Evolutionary conservation across 495 filamentous ascomycete species (phyloP).

Genomic region (Penicillium atrosanguineum): DNA sequence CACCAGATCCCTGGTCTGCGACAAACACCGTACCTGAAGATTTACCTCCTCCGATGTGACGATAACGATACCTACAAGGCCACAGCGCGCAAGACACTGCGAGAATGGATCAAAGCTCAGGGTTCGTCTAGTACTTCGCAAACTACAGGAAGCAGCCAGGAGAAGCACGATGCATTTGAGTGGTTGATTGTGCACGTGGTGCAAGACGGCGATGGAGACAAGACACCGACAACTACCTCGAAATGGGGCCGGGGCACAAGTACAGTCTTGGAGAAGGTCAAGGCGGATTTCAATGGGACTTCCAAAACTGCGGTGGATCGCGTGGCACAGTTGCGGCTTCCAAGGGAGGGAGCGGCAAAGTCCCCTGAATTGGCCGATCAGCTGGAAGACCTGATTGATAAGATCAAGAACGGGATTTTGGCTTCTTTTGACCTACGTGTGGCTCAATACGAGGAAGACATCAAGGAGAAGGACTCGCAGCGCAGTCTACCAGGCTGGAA

Average conservation of each 20-base stretch:
- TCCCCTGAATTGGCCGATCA: slow-evolving; percentile 64
- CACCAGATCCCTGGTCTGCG: slow-evolving; percentile 95
- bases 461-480: slow-evolving; percentile 88
- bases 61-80: slow-evolving; percentile 92
- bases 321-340: slow-evolving; percentile 79
- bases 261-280: slow-evolving; percentile 85
- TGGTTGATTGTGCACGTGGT: slow-evolving; percentile 95
- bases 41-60: slow-evolving; percentile 85
- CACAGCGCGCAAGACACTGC: slow-evolving; percentile 68
- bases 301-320: slow-evolving; percentile 76
- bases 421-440: slow-evolving; percentile 89
- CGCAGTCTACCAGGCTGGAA: slow-evolving; percentile 93
- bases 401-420: slow-evolving; percentile 83
- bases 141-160: slow-evolving; percentile 47
- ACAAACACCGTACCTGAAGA: slow-evolving; percentile 90
- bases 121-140: slow-evolving; percentile 47
- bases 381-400: slow-evolving; percentile 82
- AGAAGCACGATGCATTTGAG: slow-evolving; percentile 94
- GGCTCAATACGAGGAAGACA: slow-evolving; percentile 93
- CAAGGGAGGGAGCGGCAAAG: slow-evolving; percentile 48
- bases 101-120: slow-evolving; percentile 87
- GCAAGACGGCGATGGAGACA: slow-evolving; percentile 59
- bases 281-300: slow-evolving; percentile 85
- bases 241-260: slow-evolving; percentile 78
- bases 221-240: slow-evolving; percentile 62